These are phyloP conservation scores for Xylariaceae sp. DNA, from an alignment of 2,329 filamentous ascomycete genomes.

Conservation along the genomic window DNA sequence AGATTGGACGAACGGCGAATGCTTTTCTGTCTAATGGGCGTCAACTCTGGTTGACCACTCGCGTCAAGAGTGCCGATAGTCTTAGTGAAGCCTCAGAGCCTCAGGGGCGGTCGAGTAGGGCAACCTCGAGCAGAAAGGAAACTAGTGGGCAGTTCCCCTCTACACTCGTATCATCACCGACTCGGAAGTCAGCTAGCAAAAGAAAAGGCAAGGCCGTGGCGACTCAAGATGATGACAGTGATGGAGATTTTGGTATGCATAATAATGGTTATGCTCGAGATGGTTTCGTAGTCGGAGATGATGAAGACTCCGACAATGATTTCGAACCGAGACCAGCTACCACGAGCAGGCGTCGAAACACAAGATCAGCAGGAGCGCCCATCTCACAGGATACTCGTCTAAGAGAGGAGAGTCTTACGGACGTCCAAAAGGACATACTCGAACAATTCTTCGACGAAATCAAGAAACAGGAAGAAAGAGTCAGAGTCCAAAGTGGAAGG, in stretches of 20 bases:
- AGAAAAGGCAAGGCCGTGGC: constrained; percentile 35
- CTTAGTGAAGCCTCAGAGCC: constrained; percentile 30
- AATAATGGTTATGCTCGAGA: constrained; percentile 42
- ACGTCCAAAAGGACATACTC: constrained; percentile 60
- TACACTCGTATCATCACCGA: constrained; percentile 51
- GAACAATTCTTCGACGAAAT: constrained; percentile 60
- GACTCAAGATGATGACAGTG: constrained; percentile 34
- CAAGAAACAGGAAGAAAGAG: constrained; percentile 52
- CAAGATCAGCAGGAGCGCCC: constrained; percentile 46
- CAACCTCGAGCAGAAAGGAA: constrained; percentile 26
- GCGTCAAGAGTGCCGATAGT: constrained; percentile 34
- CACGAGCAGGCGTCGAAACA: constrained; percentile 35
- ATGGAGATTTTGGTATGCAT: constrained; percentile 35
- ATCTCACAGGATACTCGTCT: constrained; percentile 54
- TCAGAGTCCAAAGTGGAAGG: constrained; percentile 55
- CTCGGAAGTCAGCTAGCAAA: constrained; percentile 35
- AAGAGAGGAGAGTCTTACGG: constrained; percentile 43
- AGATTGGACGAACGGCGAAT: constrained; percentile 39
- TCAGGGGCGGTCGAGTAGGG: constrained; percentile 37
- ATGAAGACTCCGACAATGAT: constrained; percentile 39
- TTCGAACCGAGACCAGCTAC: constrained; percentile 40
- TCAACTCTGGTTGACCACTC: constrained; percentile 40
- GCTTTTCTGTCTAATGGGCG: constrained; percentile 42
- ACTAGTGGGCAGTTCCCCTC: constrained; percentile 32
- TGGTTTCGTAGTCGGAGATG: constrained; percentile 35